These are phyloP conservation scores for Torrubiellomyces zombiae DNA, from an alignment of 2,329 filamentous ascomycete genomes.

Conservation along the genomic window DNA sequence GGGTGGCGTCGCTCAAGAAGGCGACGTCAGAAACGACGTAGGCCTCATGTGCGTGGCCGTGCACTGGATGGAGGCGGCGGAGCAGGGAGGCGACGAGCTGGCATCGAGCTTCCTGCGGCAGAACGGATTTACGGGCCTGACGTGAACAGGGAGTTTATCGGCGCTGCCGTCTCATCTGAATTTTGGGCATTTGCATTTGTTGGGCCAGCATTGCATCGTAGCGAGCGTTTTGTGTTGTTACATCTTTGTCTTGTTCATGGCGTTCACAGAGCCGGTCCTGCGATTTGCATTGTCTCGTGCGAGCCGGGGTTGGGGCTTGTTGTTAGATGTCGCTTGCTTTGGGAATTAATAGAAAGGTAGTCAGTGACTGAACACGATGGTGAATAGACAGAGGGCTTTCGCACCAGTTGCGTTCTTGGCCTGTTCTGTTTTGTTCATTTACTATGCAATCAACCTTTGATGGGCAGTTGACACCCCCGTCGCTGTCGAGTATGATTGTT, in stretches of 20 bases:
- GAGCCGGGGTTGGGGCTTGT: too few species aligned
- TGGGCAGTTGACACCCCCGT: too few species aligned
- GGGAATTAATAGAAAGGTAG: neutral
- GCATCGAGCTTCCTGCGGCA: slow-evolving; percentile 71
- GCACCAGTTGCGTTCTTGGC: too few species aligned
- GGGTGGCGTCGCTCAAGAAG: slow-evolving; percentile 18
- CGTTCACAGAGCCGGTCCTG: too few species aligned
- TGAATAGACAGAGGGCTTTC: slow-evolving; percentile 1
- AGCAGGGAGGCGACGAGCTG: slow-evolving; percentile 69
- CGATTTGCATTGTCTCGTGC: too few species aligned
- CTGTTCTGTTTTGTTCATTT: too few species aligned
- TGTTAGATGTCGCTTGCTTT: too few species aligned
- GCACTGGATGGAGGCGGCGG: slow-evolving; percentile 92
- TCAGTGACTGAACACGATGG: too few species aligned
- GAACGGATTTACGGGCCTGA: slow-evolving; percentile 25
- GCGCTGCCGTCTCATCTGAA: neutral
- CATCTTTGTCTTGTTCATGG: too few species aligned
- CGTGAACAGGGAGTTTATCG: slow-evolving; percentile 6
- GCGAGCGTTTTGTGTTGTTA: neutral
- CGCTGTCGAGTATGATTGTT: too few species aligned
- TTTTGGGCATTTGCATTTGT: neutral
- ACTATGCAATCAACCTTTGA: too few species aligned
- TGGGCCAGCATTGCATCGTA: too few species aligned
- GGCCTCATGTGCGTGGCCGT: slow-evolving; percentile 85
- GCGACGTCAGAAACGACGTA: slow-evolving; percentile 54